phyloP scores from a whole-genome alignment of 2,329 filamentous ascomycete species.

The Neophaeococcomyces mojaviensis region DNA sequence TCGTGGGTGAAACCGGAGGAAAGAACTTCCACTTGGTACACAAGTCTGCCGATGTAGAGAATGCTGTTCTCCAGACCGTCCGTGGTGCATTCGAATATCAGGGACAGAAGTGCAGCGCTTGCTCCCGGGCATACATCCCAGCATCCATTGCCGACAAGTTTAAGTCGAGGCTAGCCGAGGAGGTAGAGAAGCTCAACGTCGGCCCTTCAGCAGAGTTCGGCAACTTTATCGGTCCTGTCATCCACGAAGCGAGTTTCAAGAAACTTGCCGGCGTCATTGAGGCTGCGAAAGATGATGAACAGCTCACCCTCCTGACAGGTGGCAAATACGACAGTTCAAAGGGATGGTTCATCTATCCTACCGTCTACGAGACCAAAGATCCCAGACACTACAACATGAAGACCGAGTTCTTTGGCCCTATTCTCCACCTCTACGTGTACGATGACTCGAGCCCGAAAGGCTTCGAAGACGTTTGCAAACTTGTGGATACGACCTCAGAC shows the following conservation, averaged over 20 bases:
- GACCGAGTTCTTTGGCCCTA: slow-evolving; percentile 69
- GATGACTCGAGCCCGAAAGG: slow-evolving; percentile 48
- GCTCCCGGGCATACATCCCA: slow-evolving; percentile 65
- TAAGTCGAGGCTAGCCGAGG: slow-evolving; percentile 54
- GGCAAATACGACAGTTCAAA: slow-evolving; percentile 64
- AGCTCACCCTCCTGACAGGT: slow-evolving; percentile 61
- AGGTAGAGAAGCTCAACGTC: slow-evolving; percentile 59
- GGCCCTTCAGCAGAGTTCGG: slow-evolving; percentile 58
- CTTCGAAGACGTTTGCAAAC: slow-evolving; percentile 52
- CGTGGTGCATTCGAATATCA: slow-evolving; percentile 77
- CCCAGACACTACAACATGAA: slow-evolving; percentile 61
- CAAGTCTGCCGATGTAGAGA: slow-evolving; percentile 61
- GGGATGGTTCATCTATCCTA: slow-evolving; percentile 71
- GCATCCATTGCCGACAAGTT: slow-evolving; percentile 63
- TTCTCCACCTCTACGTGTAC: slow-evolving; percentile 65
- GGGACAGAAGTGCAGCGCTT: slow-evolving; percentile 77
- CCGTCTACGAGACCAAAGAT: slow-evolving; percentile 63
- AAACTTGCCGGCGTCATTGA: slow-evolving; percentile 68
- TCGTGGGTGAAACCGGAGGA: slow-evolving; percentile 76
- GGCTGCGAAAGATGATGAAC: slow-evolving; percentile 59
- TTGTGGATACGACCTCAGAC: slow-evolving; percentile 64
- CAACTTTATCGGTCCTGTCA: slow-evolving; percentile 75
- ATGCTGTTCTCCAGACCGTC: slow-evolving; percentile 67
- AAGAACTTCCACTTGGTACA: slow-evolving; percentile 83
- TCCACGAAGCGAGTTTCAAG: slow-evolving; percentile 67